Conservation (phyloP, 192 early-diverging fungal species). For the Coemansia sp. region DNA sequence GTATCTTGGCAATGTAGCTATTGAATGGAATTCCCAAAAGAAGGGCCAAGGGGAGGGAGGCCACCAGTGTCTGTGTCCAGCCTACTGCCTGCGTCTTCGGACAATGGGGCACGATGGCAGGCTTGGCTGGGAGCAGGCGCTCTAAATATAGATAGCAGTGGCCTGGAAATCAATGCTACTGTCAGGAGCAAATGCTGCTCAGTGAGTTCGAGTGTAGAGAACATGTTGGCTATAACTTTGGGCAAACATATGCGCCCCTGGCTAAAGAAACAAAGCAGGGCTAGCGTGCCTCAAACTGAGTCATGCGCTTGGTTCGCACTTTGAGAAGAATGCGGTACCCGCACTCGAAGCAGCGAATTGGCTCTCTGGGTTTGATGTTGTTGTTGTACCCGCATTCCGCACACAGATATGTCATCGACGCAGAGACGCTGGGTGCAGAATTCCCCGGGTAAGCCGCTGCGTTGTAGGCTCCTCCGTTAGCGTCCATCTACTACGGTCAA, state of each 20-base stretch:
- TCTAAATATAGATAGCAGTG: not conserved
- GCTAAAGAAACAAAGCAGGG: not conserved
- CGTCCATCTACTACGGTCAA: conserved; percentile 2
- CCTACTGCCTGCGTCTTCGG: not conserved
- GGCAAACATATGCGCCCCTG: not conserved
- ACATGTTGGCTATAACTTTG: not conserved
- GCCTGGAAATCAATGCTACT: too few species aligned
- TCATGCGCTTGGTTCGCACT: conserved; percentile 89
- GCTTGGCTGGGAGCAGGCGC: not conserved
- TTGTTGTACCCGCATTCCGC: conserved; percentile 83
- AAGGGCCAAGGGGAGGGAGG: not conserved
- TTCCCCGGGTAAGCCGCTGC: not conserved
- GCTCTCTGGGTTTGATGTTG: conserved; percentile 89
- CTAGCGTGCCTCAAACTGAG: conserved; percentile 97
- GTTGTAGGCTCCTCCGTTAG: conserved; percentile 2
- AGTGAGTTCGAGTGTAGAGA: not conserved
- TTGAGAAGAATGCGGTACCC: conserved; percentile 98
- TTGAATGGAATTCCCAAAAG: not conserved
- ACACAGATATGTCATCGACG: conserved; percentile 33
- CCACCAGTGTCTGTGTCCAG: not conserved
- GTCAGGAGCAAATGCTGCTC: too few species aligned
- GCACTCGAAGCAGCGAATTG: conserved; percentile 94
- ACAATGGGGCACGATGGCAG: not conserved
- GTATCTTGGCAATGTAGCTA: not conserved
- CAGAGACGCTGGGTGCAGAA: not conserved